Evolutionary conservation across 2,329 filamentous ascomycete genomes (phyloP).

Genomic region (Lasiodiplodia citricola): DNA sequence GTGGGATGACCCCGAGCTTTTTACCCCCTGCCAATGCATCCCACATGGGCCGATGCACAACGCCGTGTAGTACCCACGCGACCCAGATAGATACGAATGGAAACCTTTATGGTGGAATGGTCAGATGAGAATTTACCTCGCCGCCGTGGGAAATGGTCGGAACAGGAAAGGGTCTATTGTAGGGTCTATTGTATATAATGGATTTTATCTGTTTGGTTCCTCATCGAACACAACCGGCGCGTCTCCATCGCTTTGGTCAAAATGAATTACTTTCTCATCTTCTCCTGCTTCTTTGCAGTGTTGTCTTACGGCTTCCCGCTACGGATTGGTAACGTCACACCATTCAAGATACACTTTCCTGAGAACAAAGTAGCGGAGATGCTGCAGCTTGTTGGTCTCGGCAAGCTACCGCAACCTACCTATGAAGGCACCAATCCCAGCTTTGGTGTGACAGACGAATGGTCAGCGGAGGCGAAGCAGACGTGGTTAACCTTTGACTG

Average conservation of each 20-base stretch:
- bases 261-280: background rate
- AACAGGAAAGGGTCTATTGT: no score
- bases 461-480: constrained; percentile 42
- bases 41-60: background rate
- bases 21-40: background rate
- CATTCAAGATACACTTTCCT: background rate
- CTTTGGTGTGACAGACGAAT: constrained; percentile 39
- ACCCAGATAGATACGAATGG: background rate
- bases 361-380: background rate
- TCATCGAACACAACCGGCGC: background rate
- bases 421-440: constrained; percentile 32
- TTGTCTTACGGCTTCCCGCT: background rate
- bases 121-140: background rate
- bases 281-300: background rate
- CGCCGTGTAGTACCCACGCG: background rate
- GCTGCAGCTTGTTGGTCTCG: constrained; percentile 30
- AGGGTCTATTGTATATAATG: background rate
- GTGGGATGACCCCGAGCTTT: background rate
- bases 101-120: background rate
- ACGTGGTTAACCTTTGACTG: constrained; percentile 47
- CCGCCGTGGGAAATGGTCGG: background rate
- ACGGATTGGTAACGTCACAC: background rate
- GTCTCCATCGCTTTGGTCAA: background rate
- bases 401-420: constrained; percentile 29
- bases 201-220: no score